Evolutionary conservation across 805 yeast species (phyloP), one percentile per base, ranked within the genome.

Genomic region (Candida sanyiensis): DNA sequence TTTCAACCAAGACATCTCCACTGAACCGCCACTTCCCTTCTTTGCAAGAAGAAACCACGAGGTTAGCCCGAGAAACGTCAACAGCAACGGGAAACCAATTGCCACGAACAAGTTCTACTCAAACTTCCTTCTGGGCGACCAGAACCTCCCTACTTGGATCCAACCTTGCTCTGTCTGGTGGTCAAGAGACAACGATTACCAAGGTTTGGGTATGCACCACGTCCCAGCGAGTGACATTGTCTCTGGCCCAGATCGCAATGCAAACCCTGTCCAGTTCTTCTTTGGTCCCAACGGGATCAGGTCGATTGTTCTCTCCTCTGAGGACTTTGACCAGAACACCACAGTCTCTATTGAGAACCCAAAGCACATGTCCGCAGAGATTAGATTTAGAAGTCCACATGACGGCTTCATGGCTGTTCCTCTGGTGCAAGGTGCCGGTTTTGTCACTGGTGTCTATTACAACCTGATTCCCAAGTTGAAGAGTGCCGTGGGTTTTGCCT

Each of bases 21-120:
- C 61, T 2, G 58, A 52, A 9, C 67, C 64, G 18, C 81, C 81
- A 3, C 63, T 69, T 15, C 44, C 61, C 2, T 37, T 61, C n/a
- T 77, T 73, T 52, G 15, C 56, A 51, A 38, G 44, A 43, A 46
- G 49, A 17, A 32, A 38, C 2, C 69, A 62, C 35, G 52, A 48
- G 20, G 50, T 58, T 16, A 22, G 48, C 15, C 69, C 68, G 9
- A 16, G 46, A 7, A 53, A 48, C 30, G 44, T 52, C 21, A 28
- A 45, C 16, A 53, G 52, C 25, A 45, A 44, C 25, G 34, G 44
- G 16, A 44, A 44, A 8, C 80, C 87, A 2, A 67, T 80, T 21
- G 80, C 80, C 44, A 84, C 95, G 7, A 85, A 85, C 58, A 83
- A 84, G 53, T 85, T 84, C 52, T 85, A 79, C 56, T 80, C 83